Evolutionary conservation across 345 rosid species (phyloP), one percentile per base, ranked within the genome.

Genomic region (Lumnitzera racemosa): DNA sequence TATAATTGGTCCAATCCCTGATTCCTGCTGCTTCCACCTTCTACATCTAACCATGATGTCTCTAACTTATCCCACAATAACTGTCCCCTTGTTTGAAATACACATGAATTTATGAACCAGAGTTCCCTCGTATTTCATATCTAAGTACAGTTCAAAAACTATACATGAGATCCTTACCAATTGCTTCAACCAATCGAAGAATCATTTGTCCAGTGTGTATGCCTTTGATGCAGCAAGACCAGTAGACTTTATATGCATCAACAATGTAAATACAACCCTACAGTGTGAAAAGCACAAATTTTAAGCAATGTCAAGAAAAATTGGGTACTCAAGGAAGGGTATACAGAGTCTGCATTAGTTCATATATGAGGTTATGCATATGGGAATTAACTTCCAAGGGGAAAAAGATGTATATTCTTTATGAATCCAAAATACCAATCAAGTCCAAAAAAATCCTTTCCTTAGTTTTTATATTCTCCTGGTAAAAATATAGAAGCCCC

Each of bases 161-260:
- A 15, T 49, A 11, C 6, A 0, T 57, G 2, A 67, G 63, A 43
- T 20, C 58, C 74, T 74, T 57, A 91, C 98, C 96, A 15, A 89
- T 89, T 71, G 98, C 96, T 80, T 91, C 98, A 51, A 91, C 98
- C 27, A 89, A 72, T 27, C 80, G 82, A 16, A 89, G 78, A 79
- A 91, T 96, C 98, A 89, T 89, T 66, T 85, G 73, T 67, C 98
- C 96, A 0, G 89, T 68, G 75, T 89, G 96, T 70, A 86, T 17
- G 41, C 96, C 96, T 70, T 83, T 85, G 57, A 80, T 76, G 69
- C 96, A 87, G 77, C 80, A 73, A 61, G 88, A 64, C 96, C 98
- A 91, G 53, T 87, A 87, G 16, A 89, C 79, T 78, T 81, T 83
- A 70, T 85, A 91, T 46, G 98, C 96, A 14, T 91, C 96, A 3